Evolutionary conservation across 768 basidiomycete species (phyloP), one percentile per base, ranked within the genome.

Genomic region (Podaxis pistillaris): DNA sequence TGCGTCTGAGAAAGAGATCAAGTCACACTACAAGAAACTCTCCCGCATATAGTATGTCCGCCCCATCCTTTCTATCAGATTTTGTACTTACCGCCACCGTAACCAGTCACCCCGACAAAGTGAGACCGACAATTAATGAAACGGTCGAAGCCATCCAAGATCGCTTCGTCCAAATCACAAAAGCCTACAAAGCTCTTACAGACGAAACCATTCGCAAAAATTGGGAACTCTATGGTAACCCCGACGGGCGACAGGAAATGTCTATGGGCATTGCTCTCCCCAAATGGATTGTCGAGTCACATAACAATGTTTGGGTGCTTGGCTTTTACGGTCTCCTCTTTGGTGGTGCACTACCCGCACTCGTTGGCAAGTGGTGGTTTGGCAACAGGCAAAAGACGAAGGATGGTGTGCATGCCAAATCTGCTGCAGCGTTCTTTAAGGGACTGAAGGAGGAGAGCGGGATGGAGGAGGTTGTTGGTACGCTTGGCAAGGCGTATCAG

Each of bases 351-450:
- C 83, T 99, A 22, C 97, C 97, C 26, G 84, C 83, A 41, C 79
- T 96, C 51, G 96, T 99, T 58, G 91, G 94, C 13, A 85, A 88
- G 37, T 98, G 97, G 97, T 99, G 97, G 97, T 99, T 98, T 70
- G 93, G 94, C 3, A 92, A 87, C 67, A 83, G 91, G 61, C 81
- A 86, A 66, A 88, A 85, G 74, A 99, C 97, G 15, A 96, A 97
- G 74, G 97, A 99, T 66, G 94, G 94, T 46, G 82, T 97, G 60
- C 79, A 93, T 63, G 86, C 88, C 24, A 79, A 78, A 44, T 92
- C 94, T 0, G 96, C 96, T 2, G 87, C 93, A 33, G 78, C 82
- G 0, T 94, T 94, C 78, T 99, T 97, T 87, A 93, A 90, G 71
- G 79, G 82, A 3, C 68, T 98, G n/a, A 85, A 82, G 30, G 96